phyloP scores from a whole-genome alignment of 2,329 filamentous ascomycete genomes.

The Sarocladium oryzae region DNA sequence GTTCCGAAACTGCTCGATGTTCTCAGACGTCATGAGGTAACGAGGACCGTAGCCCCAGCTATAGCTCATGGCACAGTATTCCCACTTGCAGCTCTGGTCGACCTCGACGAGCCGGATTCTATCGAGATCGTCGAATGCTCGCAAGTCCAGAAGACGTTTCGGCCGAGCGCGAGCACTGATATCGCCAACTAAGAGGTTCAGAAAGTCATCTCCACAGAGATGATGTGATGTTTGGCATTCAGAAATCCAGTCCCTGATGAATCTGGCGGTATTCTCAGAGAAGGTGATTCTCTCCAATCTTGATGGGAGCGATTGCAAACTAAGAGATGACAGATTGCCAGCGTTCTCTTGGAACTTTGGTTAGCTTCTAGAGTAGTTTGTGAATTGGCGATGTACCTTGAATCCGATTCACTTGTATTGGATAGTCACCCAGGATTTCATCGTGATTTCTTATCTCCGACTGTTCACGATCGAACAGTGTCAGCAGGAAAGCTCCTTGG shows the following conservation, averaged over 20 bases:
- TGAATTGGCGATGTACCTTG: neutral
- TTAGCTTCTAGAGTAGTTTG: neutral
- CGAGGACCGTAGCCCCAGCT: constrained; percentile 12
- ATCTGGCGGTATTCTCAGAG: neutral
- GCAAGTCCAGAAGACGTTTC: neutral
- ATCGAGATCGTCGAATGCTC: neutral
- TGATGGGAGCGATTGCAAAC: neutral
- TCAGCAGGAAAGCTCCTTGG: neutral
- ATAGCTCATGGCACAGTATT: constrained; percentile 13
- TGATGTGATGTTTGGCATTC: neutral
- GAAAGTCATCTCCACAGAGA: neutral
- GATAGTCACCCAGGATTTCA: neutral
- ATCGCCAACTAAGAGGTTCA: neutral
- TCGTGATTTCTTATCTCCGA: neutral
- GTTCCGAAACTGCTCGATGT: neutral
- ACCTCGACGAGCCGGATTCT: constrained; percentile 5
- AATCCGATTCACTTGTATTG: neutral
- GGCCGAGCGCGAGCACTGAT: neutral
- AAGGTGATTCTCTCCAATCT: neutral
- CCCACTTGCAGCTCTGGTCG: neutral
- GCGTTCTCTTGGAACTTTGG: too few species aligned
- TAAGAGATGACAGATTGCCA: too few species aligned
- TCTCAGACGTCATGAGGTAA: neutral
- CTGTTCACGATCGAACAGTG: neutral
- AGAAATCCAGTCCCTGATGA: constrained; percentile 2